Conservation (phyloP, 352 stramenopile species). For the Phytopythium cucurbitacearum region DNA sequence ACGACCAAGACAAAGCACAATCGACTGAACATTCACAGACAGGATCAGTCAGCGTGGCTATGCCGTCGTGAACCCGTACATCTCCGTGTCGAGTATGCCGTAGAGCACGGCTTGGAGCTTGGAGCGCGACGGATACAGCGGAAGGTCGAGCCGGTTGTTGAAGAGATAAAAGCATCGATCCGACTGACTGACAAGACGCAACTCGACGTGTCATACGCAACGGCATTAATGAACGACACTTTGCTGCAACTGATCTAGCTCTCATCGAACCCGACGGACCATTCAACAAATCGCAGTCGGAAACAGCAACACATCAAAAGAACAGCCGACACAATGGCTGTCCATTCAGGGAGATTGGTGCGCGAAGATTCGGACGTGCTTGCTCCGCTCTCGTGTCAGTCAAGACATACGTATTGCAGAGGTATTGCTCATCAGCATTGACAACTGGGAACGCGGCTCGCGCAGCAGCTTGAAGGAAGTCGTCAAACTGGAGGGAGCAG, state of each 20-base stretch:
- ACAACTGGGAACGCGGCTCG: conserved; percentile 11
- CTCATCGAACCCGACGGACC: too few species aligned
- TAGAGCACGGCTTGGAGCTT: conserved; percentile 42
- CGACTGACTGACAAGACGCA: too few species aligned
- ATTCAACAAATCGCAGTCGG: too few species aligned
- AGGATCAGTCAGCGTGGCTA: conserved; percentile 3
- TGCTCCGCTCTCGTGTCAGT: conserved; percentile 16
- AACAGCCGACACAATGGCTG: conserved; percentile 19
- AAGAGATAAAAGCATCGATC: too few species aligned
- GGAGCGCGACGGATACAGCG: conserved; percentile 52
- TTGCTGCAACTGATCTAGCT: too few species aligned
- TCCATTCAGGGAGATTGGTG: conserved; percentile 12
- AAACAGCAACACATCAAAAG: conserved; percentile 14
- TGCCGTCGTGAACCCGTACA: conserved; percentile 40
- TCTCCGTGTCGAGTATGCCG: conserved; percentile 25
- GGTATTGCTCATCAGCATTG: conserved; percentile 16
- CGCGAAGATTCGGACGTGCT: conserved; percentile 11
- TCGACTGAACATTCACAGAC: conserved; percentile 1
- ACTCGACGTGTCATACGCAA: too few species aligned
- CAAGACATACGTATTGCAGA: conserved; percentile 15
- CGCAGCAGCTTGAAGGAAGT: too few species aligned
- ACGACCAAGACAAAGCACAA: background rate
- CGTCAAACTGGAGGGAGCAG: too few species aligned
- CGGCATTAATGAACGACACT: too few species aligned
- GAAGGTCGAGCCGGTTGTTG: conserved; percentile 90